Base-by-base conservation (phyloP, 78 protist genomes). In the Cyanophora paradoxa region DNA sequence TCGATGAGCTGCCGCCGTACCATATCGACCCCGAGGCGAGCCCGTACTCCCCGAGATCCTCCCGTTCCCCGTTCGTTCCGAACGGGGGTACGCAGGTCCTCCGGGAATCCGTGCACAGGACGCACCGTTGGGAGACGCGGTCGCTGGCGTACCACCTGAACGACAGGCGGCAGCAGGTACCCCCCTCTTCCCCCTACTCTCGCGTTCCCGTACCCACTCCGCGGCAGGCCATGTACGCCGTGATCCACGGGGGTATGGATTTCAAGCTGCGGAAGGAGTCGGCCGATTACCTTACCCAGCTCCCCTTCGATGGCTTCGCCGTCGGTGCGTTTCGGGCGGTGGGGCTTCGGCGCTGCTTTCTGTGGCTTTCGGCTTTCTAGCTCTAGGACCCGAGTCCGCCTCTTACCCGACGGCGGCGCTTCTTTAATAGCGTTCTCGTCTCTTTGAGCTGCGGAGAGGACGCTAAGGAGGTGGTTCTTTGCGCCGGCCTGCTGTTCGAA, bases 181-280 rank as follows among this genome's bases (percentile, higher is more conserved):
- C 50, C 50, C n/a, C n/a, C n/a, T n/a, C n/a, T n/a, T n/a, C n/a
- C 48, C 48, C 48, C 10, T 42, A 13, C 48, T 42, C 48, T 42
- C 10, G 22, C 48, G 6, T 10, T 66, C 40, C 71, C 11, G 28
- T 41, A 8, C 46, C 30, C 14, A 44, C 61, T n/a, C n/a, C 7
- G 62, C 50, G 64, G 34, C 91, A 89, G 62, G 90, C 89, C 26
- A 85, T 89, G 48, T 89, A 86, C 73, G 39, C 75, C 28, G 88
- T 89, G 26, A 57, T 85, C 5, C 94, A 89, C 62, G 94, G 94
- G n/a, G 94, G 90, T 33, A 74, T 77, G 20, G 59, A 83, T 31
- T 3, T 54, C 16, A 80, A 40, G 10, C 20, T 89, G 72, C 31
- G 93, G 33, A 28, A 37, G 19, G 48, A 76, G 69, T 74, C 85